Evolutionary conservation across 352 stramenopile species (phyloP).

Genomic region (Pythium phragmiticola): DNA sequence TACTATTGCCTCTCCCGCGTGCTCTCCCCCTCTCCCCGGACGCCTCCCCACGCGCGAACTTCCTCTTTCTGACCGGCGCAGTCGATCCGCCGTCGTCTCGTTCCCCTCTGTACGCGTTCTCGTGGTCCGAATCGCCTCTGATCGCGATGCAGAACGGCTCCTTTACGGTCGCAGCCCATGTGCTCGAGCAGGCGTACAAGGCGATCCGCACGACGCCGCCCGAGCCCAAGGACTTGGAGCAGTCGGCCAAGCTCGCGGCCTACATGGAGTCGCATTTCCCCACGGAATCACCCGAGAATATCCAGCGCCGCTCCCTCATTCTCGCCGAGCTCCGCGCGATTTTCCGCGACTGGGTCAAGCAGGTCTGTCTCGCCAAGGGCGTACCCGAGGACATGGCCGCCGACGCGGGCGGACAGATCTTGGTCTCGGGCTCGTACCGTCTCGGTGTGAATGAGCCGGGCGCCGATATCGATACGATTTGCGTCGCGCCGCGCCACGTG

Average conservation of each 20-base stretch:
- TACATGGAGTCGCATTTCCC: constrained; percentile 85
- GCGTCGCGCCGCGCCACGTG: constrained; percentile 94
- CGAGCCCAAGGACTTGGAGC: constrained; percentile 80
- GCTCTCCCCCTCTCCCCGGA: neutral
- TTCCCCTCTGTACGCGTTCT: neutral
- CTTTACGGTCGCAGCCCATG: constrained; percentile 66
- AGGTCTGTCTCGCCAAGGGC: constrained; percentile 79
- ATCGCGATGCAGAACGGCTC: constrained; percentile 44
- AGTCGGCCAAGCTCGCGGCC: constrained; percentile 72
- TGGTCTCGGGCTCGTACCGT: constrained; percentile 93
- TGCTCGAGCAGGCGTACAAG: constrained; percentile 89
- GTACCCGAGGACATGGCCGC: constrained; percentile 84
- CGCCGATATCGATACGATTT: constrained; percentile 98
- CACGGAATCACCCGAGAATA: constrained; percentile 77
- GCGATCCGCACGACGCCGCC: constrained; percentile 84
- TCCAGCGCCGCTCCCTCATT: constrained; percentile 83
- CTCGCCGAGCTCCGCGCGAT: constrained; percentile 80
- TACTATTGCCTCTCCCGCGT: neutral
- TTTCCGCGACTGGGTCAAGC: constrained; percentile 86
- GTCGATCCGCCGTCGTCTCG: constrained; percentile 3
- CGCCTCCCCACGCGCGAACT: neutral
- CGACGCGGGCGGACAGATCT: constrained; percentile 84
- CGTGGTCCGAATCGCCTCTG: neutral
- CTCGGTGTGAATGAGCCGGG: constrained; percentile 96
- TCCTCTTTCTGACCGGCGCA: neutral